phyloP scores from a whole-genome alignment of 2,329 filamentous ascomycete species.

The Lasiodiplodia gonubiensis region DNA sequence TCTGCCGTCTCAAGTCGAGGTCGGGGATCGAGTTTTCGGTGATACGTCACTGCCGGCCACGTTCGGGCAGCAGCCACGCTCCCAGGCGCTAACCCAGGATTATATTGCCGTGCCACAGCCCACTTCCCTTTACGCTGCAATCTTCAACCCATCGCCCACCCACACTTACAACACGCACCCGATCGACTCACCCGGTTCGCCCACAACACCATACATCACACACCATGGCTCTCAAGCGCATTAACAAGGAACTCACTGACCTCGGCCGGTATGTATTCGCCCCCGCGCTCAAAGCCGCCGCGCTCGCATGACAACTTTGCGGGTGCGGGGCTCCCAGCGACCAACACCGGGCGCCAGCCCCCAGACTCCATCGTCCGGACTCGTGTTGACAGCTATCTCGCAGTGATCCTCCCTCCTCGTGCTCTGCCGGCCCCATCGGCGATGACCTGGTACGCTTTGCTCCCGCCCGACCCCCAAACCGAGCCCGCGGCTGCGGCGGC shows the following conservation, averaged over 20 bases:
- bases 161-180: conserved; percentile 28
- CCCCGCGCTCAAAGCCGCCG: conserved; percentile 28
- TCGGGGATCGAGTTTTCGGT: conserved; percentile 8
- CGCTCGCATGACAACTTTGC: conserved; percentile 47
- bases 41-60: conserved; percentile 27
- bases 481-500: conserved; percentile 41
- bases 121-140: conserved; percentile 29
- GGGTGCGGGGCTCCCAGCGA: conserved; percentile 40
- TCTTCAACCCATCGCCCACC: conserved; percentile 27
- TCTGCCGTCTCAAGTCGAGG: background rate
- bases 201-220: conserved; percentile 35
- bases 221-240: conserved; percentile 86
- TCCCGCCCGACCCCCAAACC: conserved; percentile 20
- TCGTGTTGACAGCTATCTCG: conserved; percentile 42
- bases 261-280: conserved; percentile 73
- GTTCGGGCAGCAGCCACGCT: conserved; percentile 30
- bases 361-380: conserved; percentile 15
- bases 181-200: background rate
- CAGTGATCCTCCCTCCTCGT: conserved; percentile 97
- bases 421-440: conserved; percentile 94
- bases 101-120: conserved; percentile 30
- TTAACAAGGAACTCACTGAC: conserved; percentile 92
- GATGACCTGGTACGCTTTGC: conserved; percentile 87
- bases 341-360: conserved; percentile 24
- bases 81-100: conserved; percentile 27